Conservation (phyloP, 179 eudicot species). For the Camellia oleifera region DNA sequence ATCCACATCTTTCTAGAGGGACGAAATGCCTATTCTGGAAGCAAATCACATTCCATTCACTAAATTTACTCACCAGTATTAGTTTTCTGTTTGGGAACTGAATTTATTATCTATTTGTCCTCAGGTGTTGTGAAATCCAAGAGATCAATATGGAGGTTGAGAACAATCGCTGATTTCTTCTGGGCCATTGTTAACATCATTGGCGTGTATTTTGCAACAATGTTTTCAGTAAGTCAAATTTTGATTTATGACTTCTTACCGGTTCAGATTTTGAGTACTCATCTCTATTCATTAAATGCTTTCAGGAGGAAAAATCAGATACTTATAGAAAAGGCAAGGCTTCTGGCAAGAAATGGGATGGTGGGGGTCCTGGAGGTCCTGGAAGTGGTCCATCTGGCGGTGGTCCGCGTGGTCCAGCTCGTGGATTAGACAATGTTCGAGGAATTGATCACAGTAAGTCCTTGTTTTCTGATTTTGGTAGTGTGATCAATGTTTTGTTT, state of each 20-base stretch:
- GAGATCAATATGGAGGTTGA: slow-evolving; percentile 78
- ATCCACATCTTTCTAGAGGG: too few relatives aligned
- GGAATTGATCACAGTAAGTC: slow-evolving; percentile 92
- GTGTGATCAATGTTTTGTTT: background rate
- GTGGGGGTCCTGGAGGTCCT: slow-evolving; percentile 70
- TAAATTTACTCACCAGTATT: too few relatives aligned
- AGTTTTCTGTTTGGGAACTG: too few relatives aligned
- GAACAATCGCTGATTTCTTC: slow-evolving; percentile 54
- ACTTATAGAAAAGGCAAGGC: slow-evolving; percentile 75
- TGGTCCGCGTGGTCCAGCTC: slow-evolving; percentile 88
- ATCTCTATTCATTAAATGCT: background rate
- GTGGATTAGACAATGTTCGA: slow-evolving; percentile 86
- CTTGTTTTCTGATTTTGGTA: background rate
- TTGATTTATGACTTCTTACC: too few relatives aligned
- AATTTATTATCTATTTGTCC: too few relatives aligned
- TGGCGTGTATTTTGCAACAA: slow-evolving; percentile 42
- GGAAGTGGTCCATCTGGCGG: slow-evolving; percentile 80
- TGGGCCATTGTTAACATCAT: slow-evolving; percentile 47
- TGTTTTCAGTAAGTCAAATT: slow-evolving; percentile 47
- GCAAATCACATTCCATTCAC: too few relatives aligned
- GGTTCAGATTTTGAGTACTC: slow-evolving; percentile 4
- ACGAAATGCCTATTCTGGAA: too few relatives aligned
- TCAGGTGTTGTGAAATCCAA: slow-evolving; percentile 47
- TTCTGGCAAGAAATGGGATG: slow-evolving; percentile 91
- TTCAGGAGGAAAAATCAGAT: slow-evolving; percentile 91